These are phyloP conservation scores for Mycena latifolia DNA, from an alignment of 768 basidiomycete species.

Conservation along the genomic window DNA sequence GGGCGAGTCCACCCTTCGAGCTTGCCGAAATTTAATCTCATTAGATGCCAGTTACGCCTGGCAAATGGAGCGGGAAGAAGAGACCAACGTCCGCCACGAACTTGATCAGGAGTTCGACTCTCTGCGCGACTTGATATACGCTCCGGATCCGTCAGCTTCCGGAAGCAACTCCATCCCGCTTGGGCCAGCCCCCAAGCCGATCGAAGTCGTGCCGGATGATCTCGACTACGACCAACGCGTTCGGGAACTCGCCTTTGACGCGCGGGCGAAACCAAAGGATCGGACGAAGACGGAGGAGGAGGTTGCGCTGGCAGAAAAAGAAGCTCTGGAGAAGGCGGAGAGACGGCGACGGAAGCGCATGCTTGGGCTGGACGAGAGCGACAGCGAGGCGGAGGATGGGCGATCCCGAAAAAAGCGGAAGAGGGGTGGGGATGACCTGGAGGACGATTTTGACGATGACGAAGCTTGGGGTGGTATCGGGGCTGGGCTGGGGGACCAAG, in stretches of 20 bases:
- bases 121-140: slow-evolving; percentile 80
- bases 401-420: slow-evolving; percentile 56
- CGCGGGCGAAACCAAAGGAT: slow-evolving; percentile 94
- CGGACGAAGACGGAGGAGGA: slow-evolving; percentile 98
- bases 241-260: slow-evolving; percentile 92
- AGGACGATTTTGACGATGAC: slow-evolving; percentile 82
- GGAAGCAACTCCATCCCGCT: slow-evolving; percentile 53
- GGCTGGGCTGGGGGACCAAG: slow-evolving; percentile 51
- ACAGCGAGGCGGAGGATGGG: slow-evolving; percentile 69
- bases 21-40: not conserved
- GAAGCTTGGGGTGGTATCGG: slow-evolving; percentile 59
- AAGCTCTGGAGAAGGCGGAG: slow-evolving; percentile 89
- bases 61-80: slow-evolving; percentile 90
- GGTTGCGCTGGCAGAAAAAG: slow-evolving; percentile 88
- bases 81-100: slow-evolving; percentile 86
- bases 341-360: slow-evolving; percentile 82
- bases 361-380: slow-evolving; percentile 82
- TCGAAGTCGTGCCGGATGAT: slow-evolving; percentile 51
- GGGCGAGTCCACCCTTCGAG: slow-evolving; percentile 62
- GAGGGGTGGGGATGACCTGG: slow-evolving; percentile 88
- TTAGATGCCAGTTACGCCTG: slow-evolving; percentile 72
- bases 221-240: slow-evolving; percentile 94
- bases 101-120: slow-evolving; percentile 91
- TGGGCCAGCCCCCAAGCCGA: slow-evolving; percentile 38
- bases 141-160: slow-evolving; percentile 60